Base-by-base conservation (phyloP, 148 eudicot genomes). In the Chenopodium album region DNA sequence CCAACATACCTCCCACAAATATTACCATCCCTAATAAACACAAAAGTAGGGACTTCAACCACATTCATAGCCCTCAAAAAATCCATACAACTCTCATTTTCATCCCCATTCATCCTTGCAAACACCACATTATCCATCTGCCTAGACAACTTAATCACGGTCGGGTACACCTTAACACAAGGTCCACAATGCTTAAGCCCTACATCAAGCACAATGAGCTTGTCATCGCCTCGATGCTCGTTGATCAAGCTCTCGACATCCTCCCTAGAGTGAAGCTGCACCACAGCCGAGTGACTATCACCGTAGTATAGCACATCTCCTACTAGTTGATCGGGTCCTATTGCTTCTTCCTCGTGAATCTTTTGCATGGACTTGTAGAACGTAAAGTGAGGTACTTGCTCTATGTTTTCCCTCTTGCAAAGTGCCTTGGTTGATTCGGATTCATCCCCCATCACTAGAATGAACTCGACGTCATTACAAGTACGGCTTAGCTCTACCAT, bases 161-260 rank as follows among this genome's bases (percentile, higher is more conserved):
- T 96, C 0, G 99, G 98, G 73, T 96, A 96, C 6, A 96, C 98
- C 92, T 92, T 96, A 16, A 96, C 99, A 66, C 99, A 96, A 8
- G 99, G 98, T 6, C 99, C 99, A 31, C 99, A 96, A 22, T 96
- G 95, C 88, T 94, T 94, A 26, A 96, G 82, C 37, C 99, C 99
- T 7, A 96, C 98, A 22, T 96, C 99, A 0, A 96, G 86, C 22
- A 96, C 99, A 0, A 96, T 75, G 10, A 96, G 83, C 77, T 94
- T 93, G 13, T 77, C 77, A 20, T 89, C 95, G 2, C 19, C 87
- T 46, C 82, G 86, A 76, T 96, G 94, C 1, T 85, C 89, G 9
- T 76, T 81, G 32, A 96, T 92, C 81, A 96, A 72, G 9, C 47
- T 59, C 90, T 88, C 87, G 29, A 94, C 98, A 19, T 94, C 99